Conservation (phyloP, 345 rosid species). For the Hirschfeldia incana region DNA sequence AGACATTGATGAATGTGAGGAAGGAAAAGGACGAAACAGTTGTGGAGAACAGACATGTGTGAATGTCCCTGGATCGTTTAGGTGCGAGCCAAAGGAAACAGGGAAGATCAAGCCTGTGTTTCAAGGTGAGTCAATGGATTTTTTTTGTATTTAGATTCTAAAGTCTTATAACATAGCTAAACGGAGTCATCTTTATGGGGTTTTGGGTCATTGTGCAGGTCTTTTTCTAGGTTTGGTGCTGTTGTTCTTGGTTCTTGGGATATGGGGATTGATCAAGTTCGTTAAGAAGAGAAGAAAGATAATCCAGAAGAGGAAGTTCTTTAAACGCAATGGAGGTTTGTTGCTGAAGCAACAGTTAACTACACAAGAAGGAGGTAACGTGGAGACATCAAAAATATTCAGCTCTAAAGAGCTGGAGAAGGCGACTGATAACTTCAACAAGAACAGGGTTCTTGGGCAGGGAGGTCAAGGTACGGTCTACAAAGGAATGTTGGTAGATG, state of each 20-base stretch:
- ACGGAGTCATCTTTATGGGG: neutral
- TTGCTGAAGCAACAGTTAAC: slow-evolving; percentile 14
- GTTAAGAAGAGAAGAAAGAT: neutral
- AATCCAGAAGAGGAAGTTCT: neutral
- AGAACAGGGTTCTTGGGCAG: neutral
- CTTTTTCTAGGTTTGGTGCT: slow-evolving; percentile 12
- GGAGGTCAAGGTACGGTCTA: neutral
- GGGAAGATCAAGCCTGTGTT: neutral
- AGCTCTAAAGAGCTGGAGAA: neutral
- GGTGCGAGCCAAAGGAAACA: neutral
- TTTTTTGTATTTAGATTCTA: neutral
- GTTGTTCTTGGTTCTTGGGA: neutral
- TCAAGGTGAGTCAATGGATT: neutral
- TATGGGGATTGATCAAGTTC: neutral
- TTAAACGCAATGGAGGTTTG: slow-evolving; percentile 33
- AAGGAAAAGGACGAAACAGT: neutral
- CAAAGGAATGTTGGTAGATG: neutral
- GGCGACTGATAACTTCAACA: neutral
- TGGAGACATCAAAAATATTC: neutral
- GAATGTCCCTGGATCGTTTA: neutral
- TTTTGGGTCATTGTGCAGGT: neutral
- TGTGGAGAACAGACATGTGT: neutral
- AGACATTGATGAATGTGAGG: neutral
- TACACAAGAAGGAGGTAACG: neutral
- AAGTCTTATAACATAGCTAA: too few relatives aligned